Evolutionary conservation across 2,329 filamentous ascomycete species (phyloP).

Genomic region (Pestalotiopsis sp.): DNA sequence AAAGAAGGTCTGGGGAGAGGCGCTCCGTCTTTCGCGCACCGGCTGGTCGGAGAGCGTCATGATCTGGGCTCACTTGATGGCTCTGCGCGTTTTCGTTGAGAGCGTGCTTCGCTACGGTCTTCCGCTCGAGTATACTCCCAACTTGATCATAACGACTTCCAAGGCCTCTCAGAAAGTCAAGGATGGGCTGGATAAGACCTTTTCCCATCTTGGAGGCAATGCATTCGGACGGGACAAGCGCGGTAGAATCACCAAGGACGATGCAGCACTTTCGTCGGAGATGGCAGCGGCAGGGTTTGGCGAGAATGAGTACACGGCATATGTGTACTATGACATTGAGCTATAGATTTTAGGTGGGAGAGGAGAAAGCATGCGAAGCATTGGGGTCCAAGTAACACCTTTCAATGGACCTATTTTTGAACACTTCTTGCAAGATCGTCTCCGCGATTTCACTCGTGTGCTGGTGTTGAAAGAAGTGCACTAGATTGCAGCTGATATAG

Average conservation of each 20-base stretch:
- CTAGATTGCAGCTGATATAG: not conserved
- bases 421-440: not conserved
- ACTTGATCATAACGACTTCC: conserved; percentile 61
- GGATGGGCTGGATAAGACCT: conserved; percentile 77
- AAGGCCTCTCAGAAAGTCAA: conserved; percentile 82
- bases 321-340: conserved; percentile 96
- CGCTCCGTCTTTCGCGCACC: conserved; percentile 82
- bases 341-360: conserved; percentile 43
- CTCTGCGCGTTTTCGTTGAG: conserved; percentile 93
- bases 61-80: conserved; percentile 92
- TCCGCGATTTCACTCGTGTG: not conserved
- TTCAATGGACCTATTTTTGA: not conserved
- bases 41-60: conserved; percentile 96
- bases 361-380: not conserved
- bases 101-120: conserved; percentile 95
- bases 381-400: not conserved
- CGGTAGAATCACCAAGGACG: conserved; percentile 88
- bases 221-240: conserved; percentile 94
- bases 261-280: conserved; percentile 76
- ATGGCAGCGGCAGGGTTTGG: conserved; percentile 76
- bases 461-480: too few relatives aligned
- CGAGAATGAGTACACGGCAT: conserved; percentile 88
- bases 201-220: conserved; percentile 92
- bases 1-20: conserved; percentile 90
- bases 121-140: conserved; percentile 78